A percentile compares a stretch with the other conserved stretches of the same genome.
Conservation (phyloP, 768 basidiomycete genomes). For the Boletus reticulatus region DNA sequence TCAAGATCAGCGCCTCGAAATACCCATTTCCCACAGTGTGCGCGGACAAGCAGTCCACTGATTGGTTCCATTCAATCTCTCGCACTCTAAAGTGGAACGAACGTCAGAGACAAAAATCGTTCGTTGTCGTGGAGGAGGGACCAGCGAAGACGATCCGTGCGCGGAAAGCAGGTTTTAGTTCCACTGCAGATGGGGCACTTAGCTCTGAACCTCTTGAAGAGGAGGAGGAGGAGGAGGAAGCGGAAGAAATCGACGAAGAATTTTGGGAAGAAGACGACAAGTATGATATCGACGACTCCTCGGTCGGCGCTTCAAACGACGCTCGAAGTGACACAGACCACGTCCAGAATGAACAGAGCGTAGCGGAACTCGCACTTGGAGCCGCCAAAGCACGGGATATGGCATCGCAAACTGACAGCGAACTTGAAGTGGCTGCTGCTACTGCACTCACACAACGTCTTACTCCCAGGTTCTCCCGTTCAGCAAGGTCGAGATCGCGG, state of each 20-base stretch:
- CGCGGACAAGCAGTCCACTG: slow-evolving; percentile 94
- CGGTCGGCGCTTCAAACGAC: slow-evolving; percentile 45
- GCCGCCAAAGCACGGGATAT: slow-evolving; percentile 31
- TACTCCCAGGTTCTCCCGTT: slow-evolving; percentile 26
- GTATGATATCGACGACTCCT: slow-evolving; percentile 94
- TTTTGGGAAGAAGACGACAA: slow-evolving; percentile 66
- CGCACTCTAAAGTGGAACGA: slow-evolving; percentile 99
- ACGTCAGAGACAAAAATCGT: slow-evolving; percentile 96
- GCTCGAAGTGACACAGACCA: slow-evolving; percentile 1
- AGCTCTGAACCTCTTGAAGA: slow-evolving; percentile 32
- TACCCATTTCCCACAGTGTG: slow-evolving; percentile 99
- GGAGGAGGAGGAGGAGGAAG: slow-evolving; percentile 47
- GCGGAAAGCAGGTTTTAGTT: slow-evolving; percentile 12
- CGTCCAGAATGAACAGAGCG: slow-evolving; percentile 14
- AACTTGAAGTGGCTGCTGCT: slow-evolving; percentile 33
- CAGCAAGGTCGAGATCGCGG: slow-evolving; percentile 32
- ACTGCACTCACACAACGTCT: slow-evolving; percentile 32
- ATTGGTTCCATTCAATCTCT: slow-evolving; percentile 98
- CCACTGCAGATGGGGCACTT: slow-evolving; percentile 9
- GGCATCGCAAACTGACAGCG: slow-evolving; percentile 25
- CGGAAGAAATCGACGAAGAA: slow-evolving; percentile 37
- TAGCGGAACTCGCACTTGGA: slow-evolving; percentile 13
- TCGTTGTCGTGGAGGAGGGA: slow-evolving; percentile 94
- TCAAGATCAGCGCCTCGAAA: slow-evolving; percentile 95
- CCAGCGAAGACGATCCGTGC: slow-evolving; percentile 43